phyloP scores from a whole-genome alignment of 345 rosid species.

The Cochlearia excelsa region DNA sequence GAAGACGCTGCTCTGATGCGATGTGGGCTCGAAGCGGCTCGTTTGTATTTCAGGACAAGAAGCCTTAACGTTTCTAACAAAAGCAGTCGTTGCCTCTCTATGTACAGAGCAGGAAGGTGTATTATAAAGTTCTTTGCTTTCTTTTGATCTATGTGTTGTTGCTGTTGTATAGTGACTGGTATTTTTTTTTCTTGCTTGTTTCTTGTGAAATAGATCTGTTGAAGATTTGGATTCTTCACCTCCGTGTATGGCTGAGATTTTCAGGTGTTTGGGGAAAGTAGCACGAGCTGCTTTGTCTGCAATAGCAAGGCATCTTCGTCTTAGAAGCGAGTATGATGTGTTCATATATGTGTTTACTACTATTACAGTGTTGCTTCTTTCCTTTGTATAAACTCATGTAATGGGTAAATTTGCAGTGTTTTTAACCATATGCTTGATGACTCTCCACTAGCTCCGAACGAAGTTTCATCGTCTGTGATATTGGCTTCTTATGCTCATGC shows the following conservation, averaged over 20 bases:
- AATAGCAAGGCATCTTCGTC: slow-evolving; percentile 86
- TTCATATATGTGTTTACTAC: slow-evolving; percentile 25
- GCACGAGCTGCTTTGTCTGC: slow-evolving; percentile 88
- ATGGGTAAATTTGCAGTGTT: slow-evolving; percentile 57
- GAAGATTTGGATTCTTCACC: slow-evolving; percentile 95
- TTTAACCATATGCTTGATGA: slow-evolving; percentile 93
- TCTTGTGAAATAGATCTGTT: slow-evolving; percentile 51
- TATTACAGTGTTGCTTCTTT: background rate
- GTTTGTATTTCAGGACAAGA: slow-evolving; percentile 67
- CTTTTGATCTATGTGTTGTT: too few relatives aligned
- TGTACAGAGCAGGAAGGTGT: slow-evolving; percentile 93
- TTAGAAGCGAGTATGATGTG: slow-evolving; percentile 84
- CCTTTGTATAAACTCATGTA: slow-evolving; percentile 6
- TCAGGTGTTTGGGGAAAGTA: slow-evolving; percentile 89
- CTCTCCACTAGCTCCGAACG: slow-evolving; percentile 76
- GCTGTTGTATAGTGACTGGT: background rate
- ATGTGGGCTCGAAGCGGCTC: slow-evolving; percentile 80
- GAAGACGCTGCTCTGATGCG: slow-evolving; percentile 71
- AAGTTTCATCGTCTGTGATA: slow-evolving; percentile 86
- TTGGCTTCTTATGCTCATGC: slow-evolving; percentile 65
- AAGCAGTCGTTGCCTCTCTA: slow-evolving; percentile 62
- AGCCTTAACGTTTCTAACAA: slow-evolving; percentile 42
- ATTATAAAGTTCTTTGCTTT: background rate
- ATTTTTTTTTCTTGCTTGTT: slow-evolving; percentile 5
- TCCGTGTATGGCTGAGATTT: slow-evolving; percentile 91